Evolutionary conservation across 179 eudicot species (phyloP).

Genomic region (Carnegiea gigantea): DNA sequence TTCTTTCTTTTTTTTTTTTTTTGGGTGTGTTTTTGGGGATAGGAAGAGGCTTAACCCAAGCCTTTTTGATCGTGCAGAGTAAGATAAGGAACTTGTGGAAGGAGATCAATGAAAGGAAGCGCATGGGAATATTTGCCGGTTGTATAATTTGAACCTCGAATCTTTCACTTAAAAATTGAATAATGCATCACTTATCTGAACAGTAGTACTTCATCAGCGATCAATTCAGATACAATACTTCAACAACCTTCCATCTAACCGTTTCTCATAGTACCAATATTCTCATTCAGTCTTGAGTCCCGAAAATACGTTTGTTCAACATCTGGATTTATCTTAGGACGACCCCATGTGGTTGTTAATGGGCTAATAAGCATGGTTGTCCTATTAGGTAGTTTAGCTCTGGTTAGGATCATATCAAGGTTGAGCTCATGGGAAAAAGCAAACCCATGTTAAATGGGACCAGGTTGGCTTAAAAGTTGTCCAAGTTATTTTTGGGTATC

Average conservation of each 20-base stretch:
- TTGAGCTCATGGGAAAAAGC: background rate
- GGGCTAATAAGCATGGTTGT: no score
- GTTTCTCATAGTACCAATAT: no score
- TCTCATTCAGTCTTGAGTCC: background rate
- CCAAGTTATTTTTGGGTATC: background rate
- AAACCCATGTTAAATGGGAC: slow-evolving; percentile 3
- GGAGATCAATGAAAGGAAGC: background rate
- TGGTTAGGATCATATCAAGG: background rate
- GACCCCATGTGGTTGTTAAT: no score
- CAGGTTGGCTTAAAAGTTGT: background rate
- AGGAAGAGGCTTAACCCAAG: no score
- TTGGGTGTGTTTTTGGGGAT: background rate
- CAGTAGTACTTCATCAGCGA: no score
- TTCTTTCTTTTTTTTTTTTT: background rate
- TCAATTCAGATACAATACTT: no score
- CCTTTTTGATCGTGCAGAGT: background rate
- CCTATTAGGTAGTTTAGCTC: background rate
- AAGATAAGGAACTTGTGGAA: background rate
- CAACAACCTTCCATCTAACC: no score
- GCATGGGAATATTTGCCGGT: background rate
- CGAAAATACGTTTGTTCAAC: no score
- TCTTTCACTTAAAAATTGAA: background rate
- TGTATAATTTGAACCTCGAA: no score
- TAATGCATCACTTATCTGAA: no score
- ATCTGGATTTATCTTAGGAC: no score